Percentiles rank a stretch among this genome's conserved stretches.
phyloP scores from a whole-genome alignment of 1,284 basidiomycete species.

The Tremellales sp. region DNA sequence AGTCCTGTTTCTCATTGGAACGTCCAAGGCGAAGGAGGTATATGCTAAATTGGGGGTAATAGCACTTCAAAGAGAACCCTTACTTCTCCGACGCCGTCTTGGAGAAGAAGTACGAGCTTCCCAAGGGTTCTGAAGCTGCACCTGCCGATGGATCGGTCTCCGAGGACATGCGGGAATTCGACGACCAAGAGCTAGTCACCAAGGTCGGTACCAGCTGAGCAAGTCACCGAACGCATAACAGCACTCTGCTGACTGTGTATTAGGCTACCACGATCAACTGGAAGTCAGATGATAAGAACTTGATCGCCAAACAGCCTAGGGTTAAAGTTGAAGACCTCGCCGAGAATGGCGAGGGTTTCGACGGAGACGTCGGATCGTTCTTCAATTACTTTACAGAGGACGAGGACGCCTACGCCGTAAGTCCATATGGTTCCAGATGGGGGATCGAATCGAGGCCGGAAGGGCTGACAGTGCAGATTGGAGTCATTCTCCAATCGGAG shows the following conservation, averaged over 20 bases:
- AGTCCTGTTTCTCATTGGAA: constrained; percentile 10
- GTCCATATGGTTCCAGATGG: constrained; percentile 9
- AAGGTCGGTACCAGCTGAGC: too few relatives aligned
- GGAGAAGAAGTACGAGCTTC: constrained; percentile 39
- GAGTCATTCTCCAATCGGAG: constrained; percentile 28
- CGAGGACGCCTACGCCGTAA: constrained; percentile 31
- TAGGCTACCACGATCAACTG: constrained; percentile 48
- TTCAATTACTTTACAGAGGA: constrained; percentile 51
- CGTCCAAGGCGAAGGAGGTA: too few relatives aligned
- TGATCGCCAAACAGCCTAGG: constrained; percentile 48
- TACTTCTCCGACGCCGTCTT: constrained; percentile 45
- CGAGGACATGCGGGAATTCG: constrained; percentile 32
- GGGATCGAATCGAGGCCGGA: not conserved
- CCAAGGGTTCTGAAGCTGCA: constrained; percentile 19
- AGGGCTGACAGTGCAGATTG: constrained; percentile 15
- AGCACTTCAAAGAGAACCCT: constrained; percentile 48
- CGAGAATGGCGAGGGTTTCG: constrained; percentile 29
- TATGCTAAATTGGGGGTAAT: not conserved
- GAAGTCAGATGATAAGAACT: constrained; percentile 52
- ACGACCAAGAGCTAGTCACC: constrained; percentile 22
- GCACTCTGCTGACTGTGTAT: not conserved
- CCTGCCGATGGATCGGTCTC: constrained; percentile 34
- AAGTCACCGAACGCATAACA: not conserved
- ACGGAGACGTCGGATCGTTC: constrained; percentile 51
- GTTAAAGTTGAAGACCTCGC: constrained; percentile 13